Conservation (phyloP, 306 rosid genomes). For the Vigna reflexopilosa region DNA sequence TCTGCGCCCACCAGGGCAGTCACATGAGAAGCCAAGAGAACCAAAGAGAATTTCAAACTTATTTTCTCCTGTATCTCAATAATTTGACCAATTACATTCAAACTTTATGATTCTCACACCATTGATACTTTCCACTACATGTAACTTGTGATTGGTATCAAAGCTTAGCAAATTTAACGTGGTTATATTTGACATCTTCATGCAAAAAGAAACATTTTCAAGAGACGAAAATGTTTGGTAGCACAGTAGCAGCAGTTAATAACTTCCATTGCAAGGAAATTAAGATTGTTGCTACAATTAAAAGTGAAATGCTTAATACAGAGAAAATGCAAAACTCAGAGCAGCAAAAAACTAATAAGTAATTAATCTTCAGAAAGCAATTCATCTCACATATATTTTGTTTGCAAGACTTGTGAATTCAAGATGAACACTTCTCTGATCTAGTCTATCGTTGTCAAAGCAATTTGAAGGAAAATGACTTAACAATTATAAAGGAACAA, state of each 20-base stretch:
- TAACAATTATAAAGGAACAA: neutral
- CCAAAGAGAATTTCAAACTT: conserved; percentile 5
- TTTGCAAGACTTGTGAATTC: neutral
- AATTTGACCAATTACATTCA: conserved; percentile 1
- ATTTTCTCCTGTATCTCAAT: neutral
- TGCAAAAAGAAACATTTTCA: neutral
- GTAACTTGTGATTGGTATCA: conserved; percentile 10
- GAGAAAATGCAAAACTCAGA: neutral
- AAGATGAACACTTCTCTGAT: neutral
- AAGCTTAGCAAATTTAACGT: conserved; percentile 4
- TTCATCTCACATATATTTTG: neutral
- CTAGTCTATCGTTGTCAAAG: neutral
- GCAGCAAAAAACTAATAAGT: neutral
- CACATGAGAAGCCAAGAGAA: conserved; percentile 2
- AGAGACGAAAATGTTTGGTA: conserved; percentile 8
- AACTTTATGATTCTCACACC: conserved; percentile 12
- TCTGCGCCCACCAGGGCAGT: conserved; percentile 3
- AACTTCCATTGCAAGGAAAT: conserved; percentile 15
- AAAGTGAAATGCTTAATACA: conserved; percentile 1
- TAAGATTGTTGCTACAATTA: conserved; percentile 9
- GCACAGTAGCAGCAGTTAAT: neutral
- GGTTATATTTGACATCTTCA: conserved; percentile 5
- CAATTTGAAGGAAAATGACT: neutral
- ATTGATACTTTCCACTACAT: conserved; percentile 9
- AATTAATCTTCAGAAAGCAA: neutral